phyloP scores from a whole-genome alignment of 306 rosid species.

The Herpetospermum pedunculosum region DNA sequence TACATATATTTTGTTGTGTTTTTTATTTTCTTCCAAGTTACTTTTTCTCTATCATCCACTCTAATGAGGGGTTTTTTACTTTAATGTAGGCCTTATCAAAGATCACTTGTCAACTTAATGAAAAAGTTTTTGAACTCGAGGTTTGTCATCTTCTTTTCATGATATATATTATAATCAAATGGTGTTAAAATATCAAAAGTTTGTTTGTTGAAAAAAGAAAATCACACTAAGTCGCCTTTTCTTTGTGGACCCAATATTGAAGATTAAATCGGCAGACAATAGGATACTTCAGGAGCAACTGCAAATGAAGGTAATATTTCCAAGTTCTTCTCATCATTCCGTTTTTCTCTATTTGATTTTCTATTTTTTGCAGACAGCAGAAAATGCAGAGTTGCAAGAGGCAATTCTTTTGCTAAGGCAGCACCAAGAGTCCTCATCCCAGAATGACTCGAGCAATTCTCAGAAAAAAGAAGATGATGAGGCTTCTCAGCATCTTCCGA shows the following conservation, averaged over 20 bases:
- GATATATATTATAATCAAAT: constrained; percentile 1
- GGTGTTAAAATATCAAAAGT: neutral
- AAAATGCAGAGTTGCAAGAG: constrained; percentile 64
- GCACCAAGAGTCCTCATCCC: constrained; percentile 33
- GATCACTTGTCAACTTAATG: constrained; percentile 57
- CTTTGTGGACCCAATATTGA: constrained; percentile 21
- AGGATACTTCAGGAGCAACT: constrained; percentile 85
- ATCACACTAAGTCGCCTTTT: neutral
- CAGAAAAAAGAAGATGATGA: constrained; percentile 20
- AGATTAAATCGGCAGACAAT: constrained; percentile 84
- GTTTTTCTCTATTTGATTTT: constrained; percentile 7
- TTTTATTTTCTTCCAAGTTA: neutral
- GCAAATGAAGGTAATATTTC: constrained; percentile 47
- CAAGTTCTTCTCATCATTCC: constrained; percentile 2
- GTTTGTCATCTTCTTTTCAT: constrained; percentile 32
- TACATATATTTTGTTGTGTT: neutral
- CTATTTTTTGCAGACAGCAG: constrained; percentile 34
- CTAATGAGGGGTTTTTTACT: constrained; percentile 15
- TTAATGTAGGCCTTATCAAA: constrained; percentile 50
- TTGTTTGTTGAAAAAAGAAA: neutral
- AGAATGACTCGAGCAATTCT: constrained; percentile 23
- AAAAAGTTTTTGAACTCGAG: constrained; percentile 77
- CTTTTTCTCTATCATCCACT: constrained; percentile 2
- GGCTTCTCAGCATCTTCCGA: constrained; percentile 15
- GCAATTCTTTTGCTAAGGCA: constrained; percentile 50